Evolutionary conservation across 257 asterid genomes (phyloP).

Genomic region (Verbena officinalis): DNA sequence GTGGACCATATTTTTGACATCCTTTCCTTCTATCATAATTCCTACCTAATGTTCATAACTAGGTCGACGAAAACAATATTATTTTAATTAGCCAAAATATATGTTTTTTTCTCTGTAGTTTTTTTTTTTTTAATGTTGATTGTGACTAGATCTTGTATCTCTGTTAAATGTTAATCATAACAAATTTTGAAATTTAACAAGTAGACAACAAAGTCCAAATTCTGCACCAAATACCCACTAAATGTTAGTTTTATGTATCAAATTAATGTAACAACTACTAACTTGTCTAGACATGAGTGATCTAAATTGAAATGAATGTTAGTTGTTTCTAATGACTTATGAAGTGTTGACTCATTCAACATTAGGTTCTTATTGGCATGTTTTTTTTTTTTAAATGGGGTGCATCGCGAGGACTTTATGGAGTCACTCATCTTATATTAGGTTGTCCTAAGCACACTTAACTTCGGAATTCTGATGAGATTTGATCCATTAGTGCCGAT

Average conservation of each 20-base stretch:
- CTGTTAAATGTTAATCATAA: not conserved
- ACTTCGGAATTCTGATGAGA: too few relatives aligned
- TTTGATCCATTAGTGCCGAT: too few relatives aligned
- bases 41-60: constrained; percentile 32
- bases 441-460: too few relatives aligned
- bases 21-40: constrained; percentile 20
- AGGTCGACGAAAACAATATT: not conserved
- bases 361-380: too few relatives aligned
- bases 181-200: not conserved
- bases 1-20: constrained; percentile 33
- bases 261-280: constrained; percentile 13
- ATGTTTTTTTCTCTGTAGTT: not conserved
- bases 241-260: constrained; percentile 13
- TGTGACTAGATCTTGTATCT: not conserved
- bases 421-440: too few relatives aligned
- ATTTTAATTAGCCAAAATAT: too few relatives aligned
- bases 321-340: not conserved
- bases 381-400: too few relatives aligned
- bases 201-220: constrained; percentile 34
- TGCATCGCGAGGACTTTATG: too few relatives aligned
- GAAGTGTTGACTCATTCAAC: constrained; percentile 2
- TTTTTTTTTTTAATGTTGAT: not conserved
- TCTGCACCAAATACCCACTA: constrained; percentile 29
- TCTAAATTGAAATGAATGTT: not conserved
- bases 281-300: not conserved